Percentiles rank a stretch among this genome's conserved stretches.
phyloP scores from a whole-genome alignment of 495 filamentous ascomycete species.

The Filosporella fistucella region DNA sequence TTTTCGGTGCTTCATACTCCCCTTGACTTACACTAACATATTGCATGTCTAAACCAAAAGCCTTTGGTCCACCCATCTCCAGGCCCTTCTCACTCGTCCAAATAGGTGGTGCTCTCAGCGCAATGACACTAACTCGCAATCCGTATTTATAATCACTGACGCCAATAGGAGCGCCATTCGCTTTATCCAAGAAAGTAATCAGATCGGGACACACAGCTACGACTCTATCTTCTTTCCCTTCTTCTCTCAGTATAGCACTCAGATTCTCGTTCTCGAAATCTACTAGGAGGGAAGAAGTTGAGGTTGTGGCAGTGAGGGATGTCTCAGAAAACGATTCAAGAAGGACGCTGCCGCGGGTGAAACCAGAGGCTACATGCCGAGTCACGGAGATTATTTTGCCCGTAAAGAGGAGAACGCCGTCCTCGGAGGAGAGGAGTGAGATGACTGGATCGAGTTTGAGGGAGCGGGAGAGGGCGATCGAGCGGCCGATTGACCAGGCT shows the following conservation, averaged over 20 bases:
- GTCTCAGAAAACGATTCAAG: slow-evolving; percentile 9
- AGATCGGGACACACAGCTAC: slow-evolving; percentile 58
- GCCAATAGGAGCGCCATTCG: slow-evolving; percentile 55
- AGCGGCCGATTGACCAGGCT: slow-evolving; percentile 41
- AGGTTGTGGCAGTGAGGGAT: not conserved
- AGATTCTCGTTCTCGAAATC: slow-evolving; percentile 29
- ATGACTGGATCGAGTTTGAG: slow-evolving; percentile 36
- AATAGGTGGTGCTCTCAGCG: slow-evolving; percentile 29
- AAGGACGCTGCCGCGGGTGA: slow-evolving; percentile 20
- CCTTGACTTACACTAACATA: slow-evolving; percentile 12
- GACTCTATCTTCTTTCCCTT: slow-evolving; percentile 33
- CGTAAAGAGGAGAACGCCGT: slow-evolving; percentile 22
- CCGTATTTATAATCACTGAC: slow-evolving; percentile 48
- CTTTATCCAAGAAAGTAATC: slow-evolving; percentile 53
- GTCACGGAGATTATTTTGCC: slow-evolving; percentile 24
- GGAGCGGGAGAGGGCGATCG: slow-evolving; percentile 35
- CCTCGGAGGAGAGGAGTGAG: slow-evolving; percentile 36
- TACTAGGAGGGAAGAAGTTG: slow-evolving; percentile 11
- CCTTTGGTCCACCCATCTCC: slow-evolving; percentile 31
- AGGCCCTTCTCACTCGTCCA: slow-evolving; percentile 32
- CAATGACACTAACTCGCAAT: slow-evolving; percentile 31
- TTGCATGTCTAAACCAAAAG: slow-evolving; percentile 20
- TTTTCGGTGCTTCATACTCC: slow-evolving; percentile 22
- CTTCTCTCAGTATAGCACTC: slow-evolving; percentile 9
- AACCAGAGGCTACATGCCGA: slow-evolving; percentile 18